Evolutionary conservation across 176 grass and related monocot species (phyloP), one percentile per base, ranked within the genome.

Genomic region (Areca catechu): DNA sequence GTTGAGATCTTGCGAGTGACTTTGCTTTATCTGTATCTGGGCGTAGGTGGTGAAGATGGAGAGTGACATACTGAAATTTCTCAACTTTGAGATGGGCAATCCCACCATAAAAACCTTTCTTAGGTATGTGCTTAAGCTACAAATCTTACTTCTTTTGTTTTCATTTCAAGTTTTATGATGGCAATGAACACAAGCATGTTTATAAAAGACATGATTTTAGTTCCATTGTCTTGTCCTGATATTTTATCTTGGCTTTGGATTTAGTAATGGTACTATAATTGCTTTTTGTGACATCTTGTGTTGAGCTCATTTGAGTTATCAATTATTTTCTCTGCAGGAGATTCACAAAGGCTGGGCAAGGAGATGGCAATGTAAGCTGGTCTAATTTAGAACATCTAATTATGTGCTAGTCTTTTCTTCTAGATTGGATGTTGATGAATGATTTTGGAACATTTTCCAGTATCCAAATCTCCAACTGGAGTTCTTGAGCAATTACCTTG

Each of bases 41-140:
- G 24, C 60, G 6, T 61, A 88, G 85, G 56, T 89, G 43, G 73
- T 83, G n/a, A 58, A 77, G 60, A 84, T 89, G 85, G 80, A 89
- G 76, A 65, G 50, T 43, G 49, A 77, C 20, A 60, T 83, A 50
- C 60, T 89, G 4, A 80, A 74, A 25, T 58, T 56, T 74, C 70
- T 89, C 20, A 67, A 67, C 20, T 80, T 77, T 80, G 24, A 74
- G 22, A 5, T 80, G 21, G 80, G 73, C 17, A 61, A 63, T 47
- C 85, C 85, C 60, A 89, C 85, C 5, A n/a, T 77, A 30, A 71
- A 28, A 57, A 80, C 65, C 16, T 84, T 89, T 61, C 52, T 89
- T 56, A 37, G 73, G 80, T 84, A 63, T 43, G 5, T 57, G 6
- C 4, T 56, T 22, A 27, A 20, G 17, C 17, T 43, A 43, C 10